Evolutionary conservation across 371 early-diverging fungal genomes (phyloP), one percentile per base, ranked within the genome.

Genomic region (Syncephalastrum racemosum): DNA sequence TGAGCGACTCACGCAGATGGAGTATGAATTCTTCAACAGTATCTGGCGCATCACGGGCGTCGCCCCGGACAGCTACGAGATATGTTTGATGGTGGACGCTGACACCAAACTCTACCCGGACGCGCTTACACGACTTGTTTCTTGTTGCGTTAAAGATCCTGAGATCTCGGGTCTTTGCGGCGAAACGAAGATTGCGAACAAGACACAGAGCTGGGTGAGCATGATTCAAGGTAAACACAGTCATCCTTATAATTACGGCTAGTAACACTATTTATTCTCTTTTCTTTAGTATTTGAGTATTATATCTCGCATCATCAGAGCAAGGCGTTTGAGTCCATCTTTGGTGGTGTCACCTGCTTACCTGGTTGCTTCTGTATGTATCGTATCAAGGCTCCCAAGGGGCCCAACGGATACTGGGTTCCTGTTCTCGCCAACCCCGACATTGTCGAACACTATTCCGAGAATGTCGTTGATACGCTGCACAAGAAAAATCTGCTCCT

Each of bases 311-410:
- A 97, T 75, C 95, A 96, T 68, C 83, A 92, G 64, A 79, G 82
- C 51, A 97, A 97, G 70, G 89, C 94, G 2, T 97, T 97, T 68
- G 98, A 97, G 73, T 89, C 90, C 42, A 85, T 96, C 56, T 97
- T 97, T 77, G 96, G 98, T 16, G 91, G 92, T 59, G 97, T 97
- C 2, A 97, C 97, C 13, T 97, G 98, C 75, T 71, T 97, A 40
- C 98, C 98, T 4, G 98, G 98, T 18, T 97, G 98, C 63, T 97
- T 97, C 79, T 94, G 95, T 62, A 92, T 93, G 91, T 97, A 95
- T 70, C 87, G 96, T 48, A 88, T 97, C 59, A 91, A 92, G 62
- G 86, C 90, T 0, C 86, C 88, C 52, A 88, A 85, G 43, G 90
- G 90, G 15, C 78, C 80, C 42, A 80, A 86, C 22, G 90, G 89